Conservation (phyloP, 108 stramenopile genomes). For the Skeletonema tropicum region DNA sequence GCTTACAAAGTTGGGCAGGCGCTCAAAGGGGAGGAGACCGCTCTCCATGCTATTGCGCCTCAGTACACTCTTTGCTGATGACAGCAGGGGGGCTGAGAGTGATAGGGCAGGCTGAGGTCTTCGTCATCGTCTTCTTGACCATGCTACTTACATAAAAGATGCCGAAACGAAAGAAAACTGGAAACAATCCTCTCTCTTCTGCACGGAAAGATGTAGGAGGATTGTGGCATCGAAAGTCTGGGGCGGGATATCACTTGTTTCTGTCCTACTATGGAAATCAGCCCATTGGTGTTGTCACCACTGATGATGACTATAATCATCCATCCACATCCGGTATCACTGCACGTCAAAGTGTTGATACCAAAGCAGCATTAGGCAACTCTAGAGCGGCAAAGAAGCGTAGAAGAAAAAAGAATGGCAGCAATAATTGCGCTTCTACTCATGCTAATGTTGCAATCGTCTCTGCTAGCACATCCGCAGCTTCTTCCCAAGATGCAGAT, state of each 20-base stretch:
- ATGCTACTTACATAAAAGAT: background rate
- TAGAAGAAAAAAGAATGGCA: constrained; percentile 57
- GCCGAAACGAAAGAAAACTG: constrained; percentile 16
- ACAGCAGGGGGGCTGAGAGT: too few species aligned
- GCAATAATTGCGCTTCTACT: background rate
- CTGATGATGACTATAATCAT: constrained; percentile 1
- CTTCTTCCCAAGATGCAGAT: background rate
- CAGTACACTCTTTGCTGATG: too few species aligned
- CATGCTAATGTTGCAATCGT: background rate
- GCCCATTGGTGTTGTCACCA: constrained; percentile 53
- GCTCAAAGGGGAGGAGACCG: too few species aligned
- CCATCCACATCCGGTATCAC: background rate
- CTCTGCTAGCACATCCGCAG: background rate
- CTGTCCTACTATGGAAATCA: constrained; percentile 68
- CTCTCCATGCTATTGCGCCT: too few species aligned
- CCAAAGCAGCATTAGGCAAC: constrained; percentile 29
- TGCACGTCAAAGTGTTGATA: background rate
- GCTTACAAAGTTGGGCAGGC: too few species aligned
- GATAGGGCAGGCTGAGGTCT: too few species aligned
- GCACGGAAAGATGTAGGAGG: constrained; percentile 32
- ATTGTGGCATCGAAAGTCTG: constrained; percentile 76
- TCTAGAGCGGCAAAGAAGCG: constrained; percentile 67
- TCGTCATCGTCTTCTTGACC: too few species aligned
- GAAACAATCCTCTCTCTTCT: constrained; percentile 27
- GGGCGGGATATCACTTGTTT: constrained; percentile 67